Base-by-base conservation (phyloP, 805 yeast species). In the Nakazawaea wyomingensis region DNA sequence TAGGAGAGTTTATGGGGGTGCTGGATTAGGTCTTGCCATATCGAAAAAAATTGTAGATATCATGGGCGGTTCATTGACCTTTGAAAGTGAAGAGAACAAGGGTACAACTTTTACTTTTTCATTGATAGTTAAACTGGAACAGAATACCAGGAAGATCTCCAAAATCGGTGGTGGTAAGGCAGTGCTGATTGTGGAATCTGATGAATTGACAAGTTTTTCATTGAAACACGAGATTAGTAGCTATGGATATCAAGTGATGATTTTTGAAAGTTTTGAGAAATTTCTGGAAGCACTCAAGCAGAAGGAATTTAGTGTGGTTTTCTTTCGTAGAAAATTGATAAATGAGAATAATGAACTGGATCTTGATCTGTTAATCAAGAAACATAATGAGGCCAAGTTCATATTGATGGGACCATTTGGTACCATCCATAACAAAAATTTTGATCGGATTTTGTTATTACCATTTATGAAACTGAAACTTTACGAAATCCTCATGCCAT, bases 11-110 rank as follows among this genome's bases (percentile, higher is more conserved):
- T 70, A 65, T 56, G 80, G 80, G 3, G 80, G 80, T 3, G 65
- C 78, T 0, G 78, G 78, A 0, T 54, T 72, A 8, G 78, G 78
- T 0, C 55, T 72, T 31, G 73, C 76, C 1, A 72, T 72, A 27
- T 67, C 72, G 26, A 69, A 69, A 52, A 70, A 69, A 50, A 59
- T 72, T 26, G 70, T 71, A 11, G 75, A 70, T 37, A 52, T 71
- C 14, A 72, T 72, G 77, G 70, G 70, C 14, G 80, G 80, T 1
- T 56, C 59, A 4, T 60, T 74, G 21, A 59, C 66, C 2, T 72
- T 71, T 48, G 72, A 68, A 13, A 69, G 76, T 45, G 54, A 49
- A 5, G 76, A 70, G 46, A 74, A 72, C 4, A 55, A 57, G 19
- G 80, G 80, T 0, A 65, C 76, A 1, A 66, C 70, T 1, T 75